These are phyloP conservation scores for Coemansia sp. DNA, from an alignment of 192 early-diverging fungal genomes.

Conservation along the genomic window DNA sequence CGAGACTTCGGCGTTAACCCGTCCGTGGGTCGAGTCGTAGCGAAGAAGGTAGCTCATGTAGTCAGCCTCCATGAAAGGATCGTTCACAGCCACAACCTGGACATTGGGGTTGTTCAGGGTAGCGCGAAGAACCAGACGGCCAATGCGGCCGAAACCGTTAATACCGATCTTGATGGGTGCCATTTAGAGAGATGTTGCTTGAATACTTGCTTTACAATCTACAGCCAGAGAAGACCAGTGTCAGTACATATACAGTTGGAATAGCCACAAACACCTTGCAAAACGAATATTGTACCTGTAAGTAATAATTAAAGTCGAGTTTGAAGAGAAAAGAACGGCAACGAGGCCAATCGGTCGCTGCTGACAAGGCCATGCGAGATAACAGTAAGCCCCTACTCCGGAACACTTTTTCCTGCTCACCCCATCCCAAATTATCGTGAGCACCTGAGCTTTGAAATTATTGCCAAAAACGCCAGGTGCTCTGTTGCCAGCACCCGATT, in stretches of 20 bases:
- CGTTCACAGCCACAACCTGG: conserved; percentile 90
- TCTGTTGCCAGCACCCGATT: neutral
- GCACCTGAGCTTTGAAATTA: neutral
- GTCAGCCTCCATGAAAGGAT: conserved; percentile 93
- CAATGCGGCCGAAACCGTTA: conserved; percentile 94
- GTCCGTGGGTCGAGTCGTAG: conserved; percentile 99
- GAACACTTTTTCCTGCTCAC: neutral
- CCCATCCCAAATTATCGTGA: neutral
- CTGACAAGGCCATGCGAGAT: no score
- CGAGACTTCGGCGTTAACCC: conserved; percentile 81
- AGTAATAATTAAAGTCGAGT: neutral
- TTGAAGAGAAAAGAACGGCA: neutral
- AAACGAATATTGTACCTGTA: conserved; percentile 11
- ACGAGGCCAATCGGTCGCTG: neutral
- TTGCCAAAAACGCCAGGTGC: neutral
- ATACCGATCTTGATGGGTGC: conserved; percentile 58
- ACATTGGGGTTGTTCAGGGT: conserved; percentile 69
- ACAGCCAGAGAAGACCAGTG: neutral
- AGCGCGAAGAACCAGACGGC: conserved; percentile 93
- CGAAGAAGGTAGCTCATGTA: conserved; percentile 99
- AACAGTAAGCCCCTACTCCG: conserved; percentile 6
- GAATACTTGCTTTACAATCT: neutral
- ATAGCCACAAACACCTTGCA: no score
- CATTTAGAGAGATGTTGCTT: conserved; percentile 13
- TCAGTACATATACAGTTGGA: neutral